Conservation (phyloP, 1,139 yeast species). For the Lodderomyces oxycetoniae region DNA sequence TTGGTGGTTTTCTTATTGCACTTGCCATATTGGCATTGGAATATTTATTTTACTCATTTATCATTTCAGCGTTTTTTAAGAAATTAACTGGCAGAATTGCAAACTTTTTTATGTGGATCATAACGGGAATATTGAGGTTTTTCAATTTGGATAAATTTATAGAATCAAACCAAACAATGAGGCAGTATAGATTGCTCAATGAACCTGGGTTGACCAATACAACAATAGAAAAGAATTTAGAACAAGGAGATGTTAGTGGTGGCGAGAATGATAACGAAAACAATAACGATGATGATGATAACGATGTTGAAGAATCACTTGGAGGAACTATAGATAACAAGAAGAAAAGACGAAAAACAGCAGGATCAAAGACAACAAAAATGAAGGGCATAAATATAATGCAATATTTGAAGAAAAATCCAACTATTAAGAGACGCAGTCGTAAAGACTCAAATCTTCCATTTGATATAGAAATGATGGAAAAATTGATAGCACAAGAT, state of each 20-base stretch:
- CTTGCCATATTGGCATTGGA: slow-evolving; percentile 55
- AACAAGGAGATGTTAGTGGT: background rate
- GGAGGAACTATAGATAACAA: no score
- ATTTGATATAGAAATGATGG: slow-evolving; percentile 12
- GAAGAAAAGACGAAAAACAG: background rate
- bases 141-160: slow-evolving; percentile 14
- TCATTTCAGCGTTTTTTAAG: slow-evolving; percentile 30
- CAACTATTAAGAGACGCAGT: slow-evolving; percentile 31
- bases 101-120: slow-evolving; percentile 1
- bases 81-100: slow-evolving; percentile 17
- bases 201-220: background rate
- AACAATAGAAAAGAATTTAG: slow-evolving; percentile 1
- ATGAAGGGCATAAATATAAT: slow-evolving; percentile 7
- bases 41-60: slow-evolving; percentile 52
- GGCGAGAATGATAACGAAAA: no score
- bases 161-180: slow-evolving; percentile 1
- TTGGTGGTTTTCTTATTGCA: slow-evolving; percentile 62
- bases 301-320: no score
- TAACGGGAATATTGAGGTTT: slow-evolving; percentile 10
- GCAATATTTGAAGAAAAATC: slow-evolving; percentile 12
- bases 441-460: slow-evolving; percentile 56
- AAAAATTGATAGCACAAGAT: slow-evolving; percentile 10
- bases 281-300: background rate
- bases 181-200: background rate
- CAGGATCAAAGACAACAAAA: background rate